phyloP scores from a whole-genome alignment of 2,329 filamentous ascomycete species.

The Anthostomella pinea region DNA sequence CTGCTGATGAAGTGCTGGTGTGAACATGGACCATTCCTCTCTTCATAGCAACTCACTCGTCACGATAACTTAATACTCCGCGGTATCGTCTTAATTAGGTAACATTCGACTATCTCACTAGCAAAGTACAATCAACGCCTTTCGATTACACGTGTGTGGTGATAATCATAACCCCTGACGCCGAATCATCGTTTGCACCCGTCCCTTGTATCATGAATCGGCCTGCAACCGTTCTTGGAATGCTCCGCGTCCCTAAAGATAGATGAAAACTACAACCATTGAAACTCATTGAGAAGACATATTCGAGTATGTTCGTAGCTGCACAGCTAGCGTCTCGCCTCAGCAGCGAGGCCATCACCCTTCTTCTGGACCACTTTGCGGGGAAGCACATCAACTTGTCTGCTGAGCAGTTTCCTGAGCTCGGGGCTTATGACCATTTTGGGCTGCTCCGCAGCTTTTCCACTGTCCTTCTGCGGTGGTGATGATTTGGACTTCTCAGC shows the following conservation, averaged over 20 bases:
- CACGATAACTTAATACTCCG: too few relatives aligned
- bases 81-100: too few relatives aligned
- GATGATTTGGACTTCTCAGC: slow-evolving; percentile 17
- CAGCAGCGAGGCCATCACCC: slow-evolving; percentile 22
- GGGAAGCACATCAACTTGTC: slow-evolving; percentile 31
- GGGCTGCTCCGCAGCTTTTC: slow-evolving; percentile 37
- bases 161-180: slow-evolving; percentile 2
- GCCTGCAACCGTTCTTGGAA: too few relatives aligned
- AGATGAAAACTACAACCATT: too few relatives aligned
- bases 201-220: not conserved
- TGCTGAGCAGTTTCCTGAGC: slow-evolving; percentile 51
- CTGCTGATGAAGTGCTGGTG: too few relatives aligned
- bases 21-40: too few relatives aligned
- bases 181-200: slow-evolving; percentile 4
- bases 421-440: slow-evolving; percentile 56
- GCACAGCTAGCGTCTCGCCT: too few relatives aligned
- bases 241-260: too few relatives aligned
- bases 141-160: not conserved
- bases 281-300: too few relatives aligned
- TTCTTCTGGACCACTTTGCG: slow-evolving; percentile 26
- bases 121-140: slow-evolving; percentile 2
- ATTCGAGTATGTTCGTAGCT: too few relatives aligned
- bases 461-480: slow-evolving; percentile 22
- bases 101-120: too few relatives aligned
- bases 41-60: too few relatives aligned